These are phyloP conservation scores for Fraxinus albicans DNA, from an alignment of 305 asterid genomes.

Conservation along the genomic window DNA sequence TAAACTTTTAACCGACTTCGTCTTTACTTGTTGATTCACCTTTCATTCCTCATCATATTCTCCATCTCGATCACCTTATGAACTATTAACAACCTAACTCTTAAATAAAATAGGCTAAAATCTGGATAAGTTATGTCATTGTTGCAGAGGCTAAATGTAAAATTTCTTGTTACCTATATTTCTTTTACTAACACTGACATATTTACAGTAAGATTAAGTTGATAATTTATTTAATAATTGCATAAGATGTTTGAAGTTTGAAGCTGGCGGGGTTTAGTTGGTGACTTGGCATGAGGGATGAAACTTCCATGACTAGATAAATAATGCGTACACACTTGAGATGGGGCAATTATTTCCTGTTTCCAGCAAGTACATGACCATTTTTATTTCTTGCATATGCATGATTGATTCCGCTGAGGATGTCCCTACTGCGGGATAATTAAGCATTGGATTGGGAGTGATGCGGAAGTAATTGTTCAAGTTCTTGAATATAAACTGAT, in stretches of 20 bases:
- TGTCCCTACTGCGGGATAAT: slow-evolving; percentile 74
- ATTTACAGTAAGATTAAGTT: not conserved
- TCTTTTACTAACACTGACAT: not conserved
- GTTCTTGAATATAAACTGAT: not conserved
- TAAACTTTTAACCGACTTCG: not conserved
- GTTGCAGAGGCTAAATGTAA: not conserved
- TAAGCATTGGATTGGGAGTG: slow-evolving; percentile 88
- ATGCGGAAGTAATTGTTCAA: slow-evolving; percentile 74
- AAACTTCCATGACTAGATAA: not conserved
- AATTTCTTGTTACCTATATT: not conserved
- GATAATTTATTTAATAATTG: not conserved
- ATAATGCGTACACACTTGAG: not conserved
- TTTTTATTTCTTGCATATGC: slow-evolving; percentile 7
- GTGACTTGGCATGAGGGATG: not conserved
- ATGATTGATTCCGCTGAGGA: slow-evolving; percentile 74
- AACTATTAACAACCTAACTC: not conserved
- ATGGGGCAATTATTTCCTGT: not conserved
- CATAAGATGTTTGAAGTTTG: not conserved
- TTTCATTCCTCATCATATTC: not conserved
- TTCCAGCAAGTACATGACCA: not conserved
- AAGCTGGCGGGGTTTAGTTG: not conserved
- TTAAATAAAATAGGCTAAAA: not conserved
- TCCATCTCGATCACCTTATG: not conserved
- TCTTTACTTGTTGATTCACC: not conserved
- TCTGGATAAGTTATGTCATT: not conserved